Base-by-base conservation (phyloP, 306 rosid species). In the Fragaria vesca region DNA sequence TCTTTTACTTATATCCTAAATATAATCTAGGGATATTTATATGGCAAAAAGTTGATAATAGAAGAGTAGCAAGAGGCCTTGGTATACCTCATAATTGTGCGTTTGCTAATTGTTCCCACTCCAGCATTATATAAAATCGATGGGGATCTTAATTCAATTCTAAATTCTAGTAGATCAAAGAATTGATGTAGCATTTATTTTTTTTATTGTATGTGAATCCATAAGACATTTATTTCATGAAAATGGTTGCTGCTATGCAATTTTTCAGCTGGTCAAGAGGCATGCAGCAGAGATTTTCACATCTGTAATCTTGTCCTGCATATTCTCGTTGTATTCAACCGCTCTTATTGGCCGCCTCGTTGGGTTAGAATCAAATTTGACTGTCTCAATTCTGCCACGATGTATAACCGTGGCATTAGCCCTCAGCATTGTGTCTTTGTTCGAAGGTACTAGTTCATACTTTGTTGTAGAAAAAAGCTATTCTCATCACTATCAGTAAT, bases 201-300 rank as follows among this genome's bases (percentile, higher is more conserved):
- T 61, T 24, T 32, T 15, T 61, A n/a, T 11, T 58, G 30, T 24
- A 4, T 21, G 15, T 11, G 9, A 51, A 6, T 57, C 17, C 47
- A 46, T 15, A 47, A 15, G 48, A 45, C 42, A 5, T 28, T 5
- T 18, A n/a, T 38, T 8, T 5, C 20, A 74, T 47, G 75, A 26
- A 12, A 3, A 2, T 58, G 48, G 4, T 48, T 46, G 62, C 68
- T 71, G 43, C 20, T 36, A 9, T 42, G 62, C n/a, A 34, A 30
- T 26, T 65, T 82, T 84, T 75, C 97, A 95, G 98, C 98, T 91
- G n/a, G 93, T 95, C 28, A 95, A 91, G 78, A 91, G 98, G 86
- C 98, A 95, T 1, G 97, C 97, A 8, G 97, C 97, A 21, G 97
- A 95, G 92, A 95, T 95, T 75, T 95, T 95, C 88, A 95, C 92